Percentiles rank a stretch among this genome's conserved stretches.
Evolutionary conservation across 805 yeast species (phyloP).

Genomic region (Saccharomycopsis amapae): DNA sequence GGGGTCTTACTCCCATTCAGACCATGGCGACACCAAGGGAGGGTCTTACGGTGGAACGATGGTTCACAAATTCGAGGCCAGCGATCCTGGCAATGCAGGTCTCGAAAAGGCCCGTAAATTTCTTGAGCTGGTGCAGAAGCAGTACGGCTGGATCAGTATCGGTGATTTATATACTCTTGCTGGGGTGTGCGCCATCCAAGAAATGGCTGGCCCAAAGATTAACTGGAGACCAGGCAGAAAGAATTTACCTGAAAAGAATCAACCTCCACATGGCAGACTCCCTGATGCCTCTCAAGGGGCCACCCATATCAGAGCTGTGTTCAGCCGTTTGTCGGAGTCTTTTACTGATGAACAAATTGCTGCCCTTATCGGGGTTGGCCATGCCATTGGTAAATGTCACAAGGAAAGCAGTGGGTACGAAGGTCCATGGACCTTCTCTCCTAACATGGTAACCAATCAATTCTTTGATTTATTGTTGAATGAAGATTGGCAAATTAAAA

Average conservation of each 20-base stretch:
- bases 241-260: slow-evolving; percentile 42
- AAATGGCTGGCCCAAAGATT: slow-evolving; percentile 69
- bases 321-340: slow-evolving; percentile 47
- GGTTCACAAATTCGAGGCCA: slow-evolving; percentile 39
- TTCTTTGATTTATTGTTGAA: slow-evolving; percentile 55
- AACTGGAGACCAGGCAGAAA: slow-evolving; percentile 81
- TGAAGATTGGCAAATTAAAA: slow-evolving; percentile 46
- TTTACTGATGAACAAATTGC: slow-evolving; percentile 68
- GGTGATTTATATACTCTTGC: slow-evolving; percentile 79
- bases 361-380: slow-evolving; percentile 67
- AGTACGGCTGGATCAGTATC: slow-evolving; percentile 63
- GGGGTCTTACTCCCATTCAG: slow-evolving; percentile 67
- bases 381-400: slow-evolving; percentile 72
- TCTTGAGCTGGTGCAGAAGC: slow-evolving; percentile 44
- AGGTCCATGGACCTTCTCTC: slow-evolving; percentile 86
- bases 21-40: slow-evolving; percentile 44
- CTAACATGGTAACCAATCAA: slow-evolving; percentile 68
- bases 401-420: slow-evolving; percentile 63
- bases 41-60: slow-evolving; percentile 72
- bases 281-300: slow-evolving; percentile 68
- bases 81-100: slow-evolving; percentile 59
- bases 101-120: slow-evolving; percentile 49
- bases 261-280: slow-evolving; percentile 62
- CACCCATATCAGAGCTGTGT: slow-evolving; percentile 56
- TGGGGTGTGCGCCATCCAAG: slow-evolving; percentile 75